Percentiles rank a stretch among this genome's conserved stretches.
Conservation (phyloP, 2,329 filamentous ascomycete genomes). For the Dendrostoma leiphaemia region DNA sequence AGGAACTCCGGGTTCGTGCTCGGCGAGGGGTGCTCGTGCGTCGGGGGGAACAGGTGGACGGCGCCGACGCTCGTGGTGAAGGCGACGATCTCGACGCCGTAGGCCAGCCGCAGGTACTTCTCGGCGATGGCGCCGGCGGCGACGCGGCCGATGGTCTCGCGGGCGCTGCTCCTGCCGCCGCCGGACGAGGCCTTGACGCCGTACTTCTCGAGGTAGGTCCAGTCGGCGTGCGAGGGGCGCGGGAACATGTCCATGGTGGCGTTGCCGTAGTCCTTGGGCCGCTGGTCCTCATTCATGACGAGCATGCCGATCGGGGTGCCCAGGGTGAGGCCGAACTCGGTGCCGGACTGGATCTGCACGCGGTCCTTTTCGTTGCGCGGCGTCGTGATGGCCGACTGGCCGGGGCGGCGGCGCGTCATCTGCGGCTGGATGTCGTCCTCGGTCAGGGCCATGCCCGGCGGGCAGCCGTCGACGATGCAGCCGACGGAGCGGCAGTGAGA, state of each 20-base stretch:
- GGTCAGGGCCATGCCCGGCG: conserved; percentile 80
- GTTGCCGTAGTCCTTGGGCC: conserved; percentile 87
- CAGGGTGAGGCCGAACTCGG: conserved; percentile 83
- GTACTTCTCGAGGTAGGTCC: conserved; percentile 97
- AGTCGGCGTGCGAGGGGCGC: conserved; percentile 90
- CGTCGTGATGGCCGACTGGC: conserved; percentile 86
- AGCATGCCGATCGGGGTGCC: conserved; percentile 87
- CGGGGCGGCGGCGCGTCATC: conserved; percentile 85
- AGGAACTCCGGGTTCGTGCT: conserved; percentile 79
- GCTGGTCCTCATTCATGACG: conserved; percentile 89
- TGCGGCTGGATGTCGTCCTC: conserved; percentile 92
- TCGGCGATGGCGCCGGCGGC: conserved; percentile 91
- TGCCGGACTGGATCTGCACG: conserved; percentile 90
- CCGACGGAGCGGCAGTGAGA: conserved; percentile 92
- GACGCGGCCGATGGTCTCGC: conserved; percentile 91
- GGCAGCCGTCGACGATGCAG: conserved; percentile 91
- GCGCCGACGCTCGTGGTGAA: conserved; percentile 84
- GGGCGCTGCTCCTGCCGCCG: conserved; percentile 85
- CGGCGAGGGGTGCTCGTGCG: conserved; percentile 63
- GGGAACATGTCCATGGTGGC: conserved; percentile 91
- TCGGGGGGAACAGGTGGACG: conserved; percentile 73
- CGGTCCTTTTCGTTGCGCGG: conserved; percentile 89
- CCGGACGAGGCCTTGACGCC: conserved; percentile 89
- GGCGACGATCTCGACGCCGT: conserved; percentile 87
- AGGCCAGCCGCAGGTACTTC: conserved; percentile 79